phyloP scores from a whole-genome alignment of 768 basidiomycete genomes.

The Boletellus ananiceps region DNA sequence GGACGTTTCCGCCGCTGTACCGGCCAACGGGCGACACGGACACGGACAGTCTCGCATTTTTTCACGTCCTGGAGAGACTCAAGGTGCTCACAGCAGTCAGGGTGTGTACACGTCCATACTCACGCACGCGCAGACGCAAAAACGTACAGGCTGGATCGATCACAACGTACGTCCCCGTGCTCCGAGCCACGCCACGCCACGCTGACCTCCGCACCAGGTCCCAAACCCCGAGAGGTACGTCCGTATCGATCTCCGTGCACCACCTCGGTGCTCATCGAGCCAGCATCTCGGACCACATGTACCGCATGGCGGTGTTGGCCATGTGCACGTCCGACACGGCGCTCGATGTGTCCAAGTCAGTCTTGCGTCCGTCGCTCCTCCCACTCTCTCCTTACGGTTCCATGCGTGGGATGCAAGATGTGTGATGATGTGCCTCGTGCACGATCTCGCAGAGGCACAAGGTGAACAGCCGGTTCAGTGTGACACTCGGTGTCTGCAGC shows the following conservation, averaged over 20 bases:
- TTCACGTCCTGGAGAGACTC: constrained; percentile 82
- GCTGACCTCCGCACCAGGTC: constrained; percentile 46
- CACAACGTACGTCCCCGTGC: constrained; percentile 40
- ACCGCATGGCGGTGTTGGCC: constrained; percentile 91
- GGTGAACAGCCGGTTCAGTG: constrained; percentile 36
- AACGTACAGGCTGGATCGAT: constrained; percentile 93
- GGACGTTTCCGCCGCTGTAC: constrained; percentile 61
- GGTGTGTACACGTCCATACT: not conserved
- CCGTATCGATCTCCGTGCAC: no score
- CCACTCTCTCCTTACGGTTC: no score
- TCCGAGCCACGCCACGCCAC: not conserved
- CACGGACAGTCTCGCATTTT: constrained; percentile 78
- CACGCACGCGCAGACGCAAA: constrained; percentile 67
- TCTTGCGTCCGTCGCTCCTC: not conserved
- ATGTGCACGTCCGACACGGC: constrained; percentile 77
- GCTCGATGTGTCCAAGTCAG: constrained; percentile 71
- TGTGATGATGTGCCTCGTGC: constrained; percentile 86
- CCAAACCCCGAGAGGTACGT: constrained; percentile 74
- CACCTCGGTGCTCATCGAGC: not conserved
- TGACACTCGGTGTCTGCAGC: no score
- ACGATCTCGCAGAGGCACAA: constrained; percentile 96
- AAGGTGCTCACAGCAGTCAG: constrained; percentile 53
- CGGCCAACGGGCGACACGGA: constrained; percentile 45
- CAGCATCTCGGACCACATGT: constrained; percentile 96
- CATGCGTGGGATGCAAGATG: constrained; percentile 43